These are phyloP conservation scores for Haplosporangium sp. DNA, from an alignment of 371 early-diverging fungal species.

Conservation along the genomic window DNA sequence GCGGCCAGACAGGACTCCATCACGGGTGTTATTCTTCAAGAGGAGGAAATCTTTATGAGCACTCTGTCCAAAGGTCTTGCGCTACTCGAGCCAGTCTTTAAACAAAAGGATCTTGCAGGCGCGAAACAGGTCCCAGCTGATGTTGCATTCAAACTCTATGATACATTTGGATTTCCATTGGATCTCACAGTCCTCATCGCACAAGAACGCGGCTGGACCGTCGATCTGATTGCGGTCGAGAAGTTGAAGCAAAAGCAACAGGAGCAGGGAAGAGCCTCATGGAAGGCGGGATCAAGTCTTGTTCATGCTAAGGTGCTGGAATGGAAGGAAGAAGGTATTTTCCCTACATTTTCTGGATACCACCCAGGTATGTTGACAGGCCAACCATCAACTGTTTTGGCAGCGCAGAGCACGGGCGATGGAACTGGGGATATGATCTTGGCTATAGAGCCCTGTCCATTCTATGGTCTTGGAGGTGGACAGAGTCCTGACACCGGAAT, in stretches of 20 bases:
- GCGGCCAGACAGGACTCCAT: slow-evolving; percentile 63
- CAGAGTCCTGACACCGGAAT: slow-evolving; percentile 75
- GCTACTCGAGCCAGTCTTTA: slow-evolving; percentile 68
- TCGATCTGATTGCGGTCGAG: slow-evolving; percentile 72
- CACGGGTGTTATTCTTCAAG: slow-evolving; percentile 67
- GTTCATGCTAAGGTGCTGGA: slow-evolving; percentile 23
- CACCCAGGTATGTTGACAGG: slow-evolving; percentile 59
- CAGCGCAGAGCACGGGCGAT: slow-evolving; percentile 58
- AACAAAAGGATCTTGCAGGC: slow-evolving; percentile 55
- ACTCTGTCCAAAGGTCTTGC: slow-evolving; percentile 74
- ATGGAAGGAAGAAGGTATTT: slow-evolving; percentile 54
- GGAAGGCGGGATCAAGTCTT: slow-evolving; percentile 58
- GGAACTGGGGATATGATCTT: slow-evolving; percentile 58
- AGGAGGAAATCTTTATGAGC: slow-evolving; percentile 73
- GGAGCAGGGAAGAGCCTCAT: slow-evolving; percentile 65
- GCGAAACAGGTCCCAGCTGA: slow-evolving; percentile 60
- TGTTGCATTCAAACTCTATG: slow-evolving; percentile 77
- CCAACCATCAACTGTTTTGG: slow-evolving; percentile 62
- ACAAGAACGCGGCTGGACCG: slow-evolving; percentile 75
- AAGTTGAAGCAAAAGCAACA: slow-evolving; percentile 64
- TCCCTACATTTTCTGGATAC: slow-evolving; percentile 70
- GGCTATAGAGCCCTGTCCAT: slow-evolving; percentile 78
- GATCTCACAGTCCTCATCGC: slow-evolving; percentile 80
- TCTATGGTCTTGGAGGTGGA: slow-evolving; percentile 82
- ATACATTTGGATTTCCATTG: slow-evolving; percentile 83